A percentile compares a stretch with the other conserved stretches of the same genome.
phyloP scores from a whole-genome alignment of 176 grass and related monocot genomes.

The Secale cereale region DNA sequence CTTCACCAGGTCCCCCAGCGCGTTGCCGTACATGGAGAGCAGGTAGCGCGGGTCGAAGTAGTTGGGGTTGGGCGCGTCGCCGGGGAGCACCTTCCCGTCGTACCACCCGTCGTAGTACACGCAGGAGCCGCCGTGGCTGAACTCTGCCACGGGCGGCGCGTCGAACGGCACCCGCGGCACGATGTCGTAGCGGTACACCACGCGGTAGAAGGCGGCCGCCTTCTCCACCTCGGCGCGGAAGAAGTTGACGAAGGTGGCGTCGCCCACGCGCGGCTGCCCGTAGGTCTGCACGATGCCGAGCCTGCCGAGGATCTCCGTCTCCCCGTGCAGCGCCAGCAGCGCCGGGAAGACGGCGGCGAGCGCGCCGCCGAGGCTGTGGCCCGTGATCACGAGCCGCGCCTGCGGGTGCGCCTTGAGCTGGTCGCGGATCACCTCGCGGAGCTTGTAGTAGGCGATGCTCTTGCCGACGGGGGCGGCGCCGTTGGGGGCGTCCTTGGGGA shows the following conservation, averaged over 20 bases:
- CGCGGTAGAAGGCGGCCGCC: slow-evolving; percentile 19
- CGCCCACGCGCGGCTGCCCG: slow-evolving; percentile 79
- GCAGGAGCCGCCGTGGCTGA: slow-evolving; percentile 49
- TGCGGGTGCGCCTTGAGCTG: slow-evolving; percentile 46
- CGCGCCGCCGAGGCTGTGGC: slow-evolving; percentile 87
- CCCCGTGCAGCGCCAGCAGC: slow-evolving; percentile 46
- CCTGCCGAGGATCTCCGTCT: slow-evolving; percentile 36
- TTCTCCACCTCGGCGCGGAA: not conserved
- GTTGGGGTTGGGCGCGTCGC: slow-evolving; percentile 61
- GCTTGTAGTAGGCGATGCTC: slow-evolving; percentile 61
- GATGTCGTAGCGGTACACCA: slow-evolving; percentile 83
- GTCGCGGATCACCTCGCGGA: slow-evolving; percentile 36
- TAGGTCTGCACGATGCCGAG: slow-evolving; percentile 44
- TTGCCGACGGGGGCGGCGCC: not conserved
- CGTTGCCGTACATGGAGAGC: slow-evolving; percentile 43
- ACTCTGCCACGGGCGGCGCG: slow-evolving; percentile 26
- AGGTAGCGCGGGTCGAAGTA: slow-evolving; percentile 54
- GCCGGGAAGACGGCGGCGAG: slow-evolving; percentile 70
- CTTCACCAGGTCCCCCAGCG: slow-evolving; percentile 55
- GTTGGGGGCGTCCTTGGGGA: slow-evolving; percentile 22
- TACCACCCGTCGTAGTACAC: slow-evolving; percentile 79
- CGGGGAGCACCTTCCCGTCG: slow-evolving; percentile 25
- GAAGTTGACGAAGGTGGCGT: slow-evolving; percentile 32
- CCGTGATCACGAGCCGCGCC: slow-evolving; percentile 56
- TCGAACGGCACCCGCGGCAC: slow-evolving; percentile 72